Evolutionary conservation across 2,329 filamentous ascomycete species (phyloP).

Genomic region (Alternaria sp.): DNA sequence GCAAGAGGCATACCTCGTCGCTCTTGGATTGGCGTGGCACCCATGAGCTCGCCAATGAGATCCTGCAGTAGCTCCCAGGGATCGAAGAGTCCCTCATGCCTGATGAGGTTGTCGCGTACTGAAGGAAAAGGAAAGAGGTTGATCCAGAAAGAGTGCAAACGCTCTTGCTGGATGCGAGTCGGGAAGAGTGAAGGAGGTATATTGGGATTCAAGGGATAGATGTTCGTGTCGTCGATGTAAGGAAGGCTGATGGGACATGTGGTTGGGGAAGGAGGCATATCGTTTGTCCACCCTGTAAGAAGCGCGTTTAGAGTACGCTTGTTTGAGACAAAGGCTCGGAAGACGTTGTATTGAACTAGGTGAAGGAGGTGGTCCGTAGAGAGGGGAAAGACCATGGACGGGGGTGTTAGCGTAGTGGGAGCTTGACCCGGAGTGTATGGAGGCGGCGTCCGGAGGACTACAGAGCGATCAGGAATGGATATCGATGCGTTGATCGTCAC

Average conservation of each 20-base stretch:
- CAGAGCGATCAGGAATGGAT: too few relatives aligned
- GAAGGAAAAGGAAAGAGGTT: slow-evolving; percentile 64
- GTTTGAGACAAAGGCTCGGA: slow-evolving; percentile 46
- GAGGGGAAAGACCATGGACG: slow-evolving; percentile 3
- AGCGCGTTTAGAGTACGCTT: slow-evolving; percentile 30
- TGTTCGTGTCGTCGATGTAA: slow-evolving; percentile 6
- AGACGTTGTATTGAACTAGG: slow-evolving; percentile 49
- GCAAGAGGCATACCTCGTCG: not conserved
- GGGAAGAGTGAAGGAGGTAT: slow-evolving; percentile 52
- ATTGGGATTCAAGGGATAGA: slow-evolving; percentile 13
- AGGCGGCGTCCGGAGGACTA: not conserved
- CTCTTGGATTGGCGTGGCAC: not conserved
- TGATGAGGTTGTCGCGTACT: slow-evolving; percentile 59
- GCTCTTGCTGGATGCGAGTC: slow-evolving; percentile 55
- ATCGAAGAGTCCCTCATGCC: slow-evolving; percentile 1
- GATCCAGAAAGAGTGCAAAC: slow-evolving; percentile 62
- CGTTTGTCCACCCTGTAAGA: slow-evolving; percentile 6
- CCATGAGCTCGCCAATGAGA: slow-evolving; percentile 8
- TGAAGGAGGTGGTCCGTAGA: slow-evolving; percentile 42
- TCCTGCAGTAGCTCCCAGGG: slow-evolving; percentile 7
- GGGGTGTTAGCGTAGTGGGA: not conserved
- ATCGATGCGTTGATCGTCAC: not conserved
- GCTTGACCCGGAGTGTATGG: not conserved
- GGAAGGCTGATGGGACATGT: slow-evolving; percentile 9
- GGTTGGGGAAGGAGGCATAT: not conserved